Conservation (phyloP, 768 basidiomycete genomes). For the Termitomyces titanicus region DNA sequence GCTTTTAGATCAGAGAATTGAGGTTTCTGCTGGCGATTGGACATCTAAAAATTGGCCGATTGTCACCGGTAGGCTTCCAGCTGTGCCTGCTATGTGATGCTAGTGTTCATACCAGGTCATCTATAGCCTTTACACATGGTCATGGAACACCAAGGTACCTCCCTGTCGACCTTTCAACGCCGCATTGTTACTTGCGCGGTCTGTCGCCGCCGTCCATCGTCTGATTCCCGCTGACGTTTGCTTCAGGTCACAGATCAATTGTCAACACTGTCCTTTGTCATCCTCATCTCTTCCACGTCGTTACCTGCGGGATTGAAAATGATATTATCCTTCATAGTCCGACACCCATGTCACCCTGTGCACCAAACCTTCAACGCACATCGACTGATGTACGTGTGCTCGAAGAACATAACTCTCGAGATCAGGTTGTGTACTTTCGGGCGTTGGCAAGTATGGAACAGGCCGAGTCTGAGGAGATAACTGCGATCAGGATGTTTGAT, state of each 20-base stretch:
- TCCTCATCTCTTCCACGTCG: conserved; percentile 61
- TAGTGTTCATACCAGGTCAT: background rate
- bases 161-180: conserved; percentile 61
- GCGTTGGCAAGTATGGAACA: conserved; percentile 27
- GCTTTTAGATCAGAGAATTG: conserved; percentile 41
- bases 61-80: conserved; percentile 32
- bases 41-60: conserved; percentile 25
- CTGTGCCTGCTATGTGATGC: background rate
- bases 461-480: conserved; percentile 37
- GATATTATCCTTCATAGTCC: conserved; percentile 68
- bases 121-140: conserved; percentile 44
- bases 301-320: conserved; percentile 73
- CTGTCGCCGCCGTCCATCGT: background rate
- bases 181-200: conserved; percentile 61
- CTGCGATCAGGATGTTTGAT: conserved; percentile 67
- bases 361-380: conserved; percentile 42
- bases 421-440: conserved; percentile 33
- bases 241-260: conserved; percentile 68
- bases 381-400: conserved; percentile 45
- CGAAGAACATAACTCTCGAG: conserved; percentile 28
- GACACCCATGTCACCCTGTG: conserved; percentile 50
- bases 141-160: conserved; percentile 41
- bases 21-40: conserved; percentile 48
- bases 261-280: conserved; percentile 75
- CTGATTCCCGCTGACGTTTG: background rate